Evolutionary conservation across 331 rosid genomes (phyloP).

Genomic region (Erythrophleum ivorense): DNA sequence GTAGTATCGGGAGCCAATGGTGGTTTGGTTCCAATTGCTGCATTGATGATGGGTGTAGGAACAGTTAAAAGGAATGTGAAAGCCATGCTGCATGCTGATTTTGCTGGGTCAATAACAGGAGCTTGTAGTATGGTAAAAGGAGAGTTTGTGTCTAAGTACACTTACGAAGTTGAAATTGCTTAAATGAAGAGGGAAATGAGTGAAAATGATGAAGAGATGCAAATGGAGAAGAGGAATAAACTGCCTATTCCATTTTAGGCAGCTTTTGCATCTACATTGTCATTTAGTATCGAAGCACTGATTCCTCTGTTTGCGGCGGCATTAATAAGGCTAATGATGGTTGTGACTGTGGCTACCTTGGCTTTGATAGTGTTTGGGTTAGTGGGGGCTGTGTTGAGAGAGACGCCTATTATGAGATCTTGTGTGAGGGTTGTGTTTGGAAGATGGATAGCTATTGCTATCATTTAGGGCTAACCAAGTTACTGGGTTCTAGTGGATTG

Average conservation of each 20-base stretch:
- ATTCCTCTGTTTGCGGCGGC: slow-evolving; percentile 68
- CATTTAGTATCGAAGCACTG: slow-evolving; percentile 66
- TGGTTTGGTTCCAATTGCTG: slow-evolving; percentile 68
- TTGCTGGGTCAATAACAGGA: no score
- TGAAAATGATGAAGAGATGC: neutral
- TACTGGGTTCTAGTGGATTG: slow-evolving; percentile 50
- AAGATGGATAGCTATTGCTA: slow-evolving; percentile 88
- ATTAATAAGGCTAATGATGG: slow-evolving; percentile 57
- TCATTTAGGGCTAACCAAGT: slow-evolving; percentile 78
- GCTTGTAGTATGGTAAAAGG: no score
- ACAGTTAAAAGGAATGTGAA: slow-evolving; percentile 55
- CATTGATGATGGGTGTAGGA: slow-evolving; percentile 78
- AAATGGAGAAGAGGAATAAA: slow-evolving; percentile 34
- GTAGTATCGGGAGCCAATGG: slow-evolving; percentile 76
- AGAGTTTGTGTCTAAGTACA: no score
- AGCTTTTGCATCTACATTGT: slow-evolving; percentile 69
- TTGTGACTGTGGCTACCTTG: slow-evolving; percentile 49
- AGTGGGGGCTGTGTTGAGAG: slow-evolving; percentile 68
- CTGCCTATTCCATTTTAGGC: slow-evolving; percentile 75
- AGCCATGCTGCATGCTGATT: no score
- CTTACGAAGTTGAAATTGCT: no score
- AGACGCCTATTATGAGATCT: slow-evolving; percentile 52
- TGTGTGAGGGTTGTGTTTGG: slow-evolving; percentile 66
- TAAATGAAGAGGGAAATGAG: neutral
- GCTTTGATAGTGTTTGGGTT: slow-evolving; percentile 64